phyloP scores from a whole-genome alignment of 306 rosid species.

The Citrullus mucosospermus region DNA sequence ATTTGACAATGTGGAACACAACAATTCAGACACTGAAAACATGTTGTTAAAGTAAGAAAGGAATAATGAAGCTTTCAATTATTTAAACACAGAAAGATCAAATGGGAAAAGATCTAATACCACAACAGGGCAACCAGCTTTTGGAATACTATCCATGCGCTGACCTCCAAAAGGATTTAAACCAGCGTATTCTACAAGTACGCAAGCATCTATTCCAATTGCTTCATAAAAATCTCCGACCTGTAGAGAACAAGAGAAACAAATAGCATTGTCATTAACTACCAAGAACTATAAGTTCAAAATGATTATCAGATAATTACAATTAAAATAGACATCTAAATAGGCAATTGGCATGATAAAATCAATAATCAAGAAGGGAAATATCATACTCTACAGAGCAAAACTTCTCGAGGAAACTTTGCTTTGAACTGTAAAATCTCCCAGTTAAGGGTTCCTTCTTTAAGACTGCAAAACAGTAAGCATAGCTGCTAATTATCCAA shows the following conservation, averaged over 20 bases:
- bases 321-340: neutral
- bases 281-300: neutral
- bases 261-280: neutral
- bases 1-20: neutral
- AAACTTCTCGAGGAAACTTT: constrained; percentile 78
- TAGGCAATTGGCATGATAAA: neutral
- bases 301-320: neutral
- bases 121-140: constrained; percentile 96
- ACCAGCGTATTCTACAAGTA: constrained; percentile 89
- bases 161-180: constrained; percentile 88
- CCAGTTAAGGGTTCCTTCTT: constrained; percentile 85
- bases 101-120: constrained; percentile 25
- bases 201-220: constrained; percentile 77
- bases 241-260: constrained; percentile 24
- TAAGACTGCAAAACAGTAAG: constrained; percentile 34
- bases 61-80: neutral
- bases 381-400: constrained; percentile 77
- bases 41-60: neutral
- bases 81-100: neutral
- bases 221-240: constrained; percentile 97
- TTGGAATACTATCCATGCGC: constrained; percentile 71
- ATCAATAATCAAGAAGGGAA: neutral
- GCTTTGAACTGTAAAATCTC: constrained; percentile 86
- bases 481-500: neutral
- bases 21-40: neutral